These are phyloP conservation scores for Whalleya microplaca DNA, from an alignment of 2,329 filamentous ascomycete genomes.

Conservation along the genomic window DNA sequence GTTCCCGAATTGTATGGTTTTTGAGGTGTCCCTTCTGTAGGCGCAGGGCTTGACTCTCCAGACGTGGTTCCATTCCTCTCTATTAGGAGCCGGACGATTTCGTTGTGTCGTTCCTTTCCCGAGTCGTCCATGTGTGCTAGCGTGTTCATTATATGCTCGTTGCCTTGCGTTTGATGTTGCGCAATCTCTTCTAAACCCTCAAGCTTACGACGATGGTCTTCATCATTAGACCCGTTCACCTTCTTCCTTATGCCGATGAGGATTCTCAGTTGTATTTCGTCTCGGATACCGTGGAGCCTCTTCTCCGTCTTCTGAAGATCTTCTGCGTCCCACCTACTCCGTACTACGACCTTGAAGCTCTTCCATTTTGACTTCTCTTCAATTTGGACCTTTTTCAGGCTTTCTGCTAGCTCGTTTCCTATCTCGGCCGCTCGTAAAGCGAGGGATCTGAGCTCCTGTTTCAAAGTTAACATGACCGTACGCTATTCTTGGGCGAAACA, in stretches of 20 bases:
- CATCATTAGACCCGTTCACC: conserved; percentile 8
- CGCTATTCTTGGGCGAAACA: not conserved
- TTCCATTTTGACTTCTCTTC: conserved; percentile 24
- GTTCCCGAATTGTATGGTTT: not conserved
- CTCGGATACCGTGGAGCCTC: conserved; percentile 19
- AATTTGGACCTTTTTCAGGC: conserved; percentile 9
- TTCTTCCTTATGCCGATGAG: conserved; percentile 17
- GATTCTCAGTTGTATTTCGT: conserved; percentile 23
- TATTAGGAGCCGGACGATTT: conserved; percentile 9
- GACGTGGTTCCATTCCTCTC: not conserved
- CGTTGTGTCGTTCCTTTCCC: conserved; percentile 7
- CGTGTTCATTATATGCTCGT: conserved; percentile 17
- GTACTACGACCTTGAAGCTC: conserved; percentile 13
- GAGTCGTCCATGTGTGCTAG: conserved; percentile 12
- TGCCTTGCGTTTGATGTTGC: conserved; percentile 9
- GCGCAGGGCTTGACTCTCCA: not conserved
- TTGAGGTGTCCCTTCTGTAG: not conserved
- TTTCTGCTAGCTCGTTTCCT: conserved; percentile 20
- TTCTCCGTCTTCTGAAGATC: conserved; percentile 25
- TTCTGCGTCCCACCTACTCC: conserved; percentile 22
- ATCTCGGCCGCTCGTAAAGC: conserved; percentile 21
- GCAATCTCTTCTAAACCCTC: conserved; percentile 12
- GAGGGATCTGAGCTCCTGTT: conserved; percentile 19
- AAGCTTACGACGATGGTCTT: conserved; percentile 10
- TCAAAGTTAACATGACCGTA: not conserved